Conservation (phyloP, 306 rosid genomes). For the barrel medic (Medicago truncatula) region DNA sequence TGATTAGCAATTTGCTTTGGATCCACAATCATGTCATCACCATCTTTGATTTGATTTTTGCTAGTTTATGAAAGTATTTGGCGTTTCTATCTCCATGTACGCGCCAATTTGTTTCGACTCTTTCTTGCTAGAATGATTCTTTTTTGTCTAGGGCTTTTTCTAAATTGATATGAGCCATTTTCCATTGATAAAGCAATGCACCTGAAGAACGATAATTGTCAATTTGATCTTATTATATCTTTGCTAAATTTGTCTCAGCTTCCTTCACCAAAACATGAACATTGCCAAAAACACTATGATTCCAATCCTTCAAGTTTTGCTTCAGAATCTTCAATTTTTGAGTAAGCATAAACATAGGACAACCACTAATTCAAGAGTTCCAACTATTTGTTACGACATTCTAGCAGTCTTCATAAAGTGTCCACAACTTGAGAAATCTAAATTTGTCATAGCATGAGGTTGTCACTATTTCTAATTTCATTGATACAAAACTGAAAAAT, state of each 20-base stretch:
- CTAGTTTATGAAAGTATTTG: background rate
- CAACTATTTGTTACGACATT: no score
- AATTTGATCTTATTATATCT: background rate
- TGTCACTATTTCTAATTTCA: no score
- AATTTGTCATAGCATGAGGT: no score
- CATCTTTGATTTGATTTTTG: background rate
- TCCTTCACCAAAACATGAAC: background rate
- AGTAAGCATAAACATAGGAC: background rate
- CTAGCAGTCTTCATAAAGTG: background rate
- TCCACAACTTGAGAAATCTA: background rate
- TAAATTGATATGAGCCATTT: no score
- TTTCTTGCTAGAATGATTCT: no score
- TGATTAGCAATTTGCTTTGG: background rate
- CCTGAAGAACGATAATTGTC: no score
- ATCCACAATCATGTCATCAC: background rate
- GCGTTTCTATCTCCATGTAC: no score
- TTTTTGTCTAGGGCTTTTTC: no score
- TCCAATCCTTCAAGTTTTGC: background rate
- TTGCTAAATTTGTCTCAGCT: accelerated
- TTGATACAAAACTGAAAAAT: no score
- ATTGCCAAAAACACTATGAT: background rate
- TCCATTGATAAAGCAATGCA: no score
- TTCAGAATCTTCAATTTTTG: no score
- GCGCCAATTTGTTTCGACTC: no score
- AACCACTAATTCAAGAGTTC: background rate